Percentiles rank a stretch among this genome's conserved stretches.
Conservation (phyloP, 176 grass and related monocot species). For the Oryza longistaminata region DNA sequence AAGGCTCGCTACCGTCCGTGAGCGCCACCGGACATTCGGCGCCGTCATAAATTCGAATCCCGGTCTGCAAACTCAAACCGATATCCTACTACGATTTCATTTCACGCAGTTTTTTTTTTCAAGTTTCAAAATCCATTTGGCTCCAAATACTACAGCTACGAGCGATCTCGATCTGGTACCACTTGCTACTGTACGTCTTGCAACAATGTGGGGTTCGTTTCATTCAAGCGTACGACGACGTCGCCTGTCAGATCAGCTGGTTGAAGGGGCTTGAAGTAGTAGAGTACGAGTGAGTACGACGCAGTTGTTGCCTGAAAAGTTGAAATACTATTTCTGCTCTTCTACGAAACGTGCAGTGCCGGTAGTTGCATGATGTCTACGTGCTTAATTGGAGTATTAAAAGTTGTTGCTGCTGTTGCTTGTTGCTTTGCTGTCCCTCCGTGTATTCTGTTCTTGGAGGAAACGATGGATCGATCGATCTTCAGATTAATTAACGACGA, state of each 20-base stretch:
- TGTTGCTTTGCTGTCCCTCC: neutral
- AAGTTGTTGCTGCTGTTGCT: neutral
- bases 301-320: neutral
- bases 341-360: neutral
- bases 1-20: neutral
- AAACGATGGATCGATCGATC: neutral
- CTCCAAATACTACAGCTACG: neutral
- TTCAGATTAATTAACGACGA: neutral
- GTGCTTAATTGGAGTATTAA: neutral
- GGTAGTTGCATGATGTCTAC: neutral
- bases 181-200: neutral
- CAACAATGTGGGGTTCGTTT: neutral
- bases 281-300: neutral
- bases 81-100: neutral
- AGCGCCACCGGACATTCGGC: neutral
- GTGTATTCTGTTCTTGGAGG: neutral
- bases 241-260: neutral
- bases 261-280: neutral
- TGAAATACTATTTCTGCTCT: neutral
- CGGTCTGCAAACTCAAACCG: neutral
- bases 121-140: neutral
- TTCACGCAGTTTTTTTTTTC: neutral
- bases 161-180: neutral
- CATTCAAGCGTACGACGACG: neutral
- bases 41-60: neutral